Evolutionary conservation across 768 basidiomycete species (phyloP).

Genomic region (Kwoniella sp.): DNA sequence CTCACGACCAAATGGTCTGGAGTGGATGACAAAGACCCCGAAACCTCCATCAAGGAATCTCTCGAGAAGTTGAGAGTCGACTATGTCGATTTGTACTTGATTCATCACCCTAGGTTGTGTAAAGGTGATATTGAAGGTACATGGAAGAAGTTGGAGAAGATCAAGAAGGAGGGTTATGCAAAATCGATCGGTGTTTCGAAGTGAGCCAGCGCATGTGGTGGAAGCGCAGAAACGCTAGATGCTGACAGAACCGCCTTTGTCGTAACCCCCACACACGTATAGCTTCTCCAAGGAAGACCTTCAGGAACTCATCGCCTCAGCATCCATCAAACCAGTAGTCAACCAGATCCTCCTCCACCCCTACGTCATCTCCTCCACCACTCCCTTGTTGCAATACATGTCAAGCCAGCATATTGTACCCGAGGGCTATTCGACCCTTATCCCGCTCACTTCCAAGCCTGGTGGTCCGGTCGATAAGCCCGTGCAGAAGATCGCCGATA

Average conservation of each 20-base stretch:
- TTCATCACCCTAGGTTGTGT: conserved; percentile 39
- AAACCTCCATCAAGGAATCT: conserved; percentile 65
- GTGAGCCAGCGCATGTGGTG: conserved; percentile 58
- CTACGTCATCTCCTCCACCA: conserved; percentile 33
- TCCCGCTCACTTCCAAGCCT: conserved; percentile 36
- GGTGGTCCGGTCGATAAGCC: conserved; percentile 32
- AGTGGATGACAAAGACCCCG: conserved; percentile 28
- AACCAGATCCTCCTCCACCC: conserved; percentile 49
- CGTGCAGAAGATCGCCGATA: conserved; percentile 28
- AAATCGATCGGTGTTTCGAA: conserved; percentile 49
- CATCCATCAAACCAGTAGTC: conserved; percentile 41
- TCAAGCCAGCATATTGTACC: conserved; percentile 37
- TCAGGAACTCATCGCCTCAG: conserved; percentile 32
- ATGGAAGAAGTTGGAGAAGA: conserved; percentile 43
- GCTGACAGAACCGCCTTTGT: too few relatives aligned
- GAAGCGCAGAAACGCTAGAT: background rate
- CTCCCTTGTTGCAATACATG: conserved; percentile 34
- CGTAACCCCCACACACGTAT: too few relatives aligned
- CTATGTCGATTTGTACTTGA: conserved; percentile 47
- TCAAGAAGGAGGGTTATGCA: conserved; percentile 39
- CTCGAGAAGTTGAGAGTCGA: conserved; percentile 55
- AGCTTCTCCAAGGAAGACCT: conserved; percentile 42
- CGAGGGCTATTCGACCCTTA: conserved; percentile 44
- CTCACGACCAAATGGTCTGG: conserved; percentile 51
- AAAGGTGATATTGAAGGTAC: conserved; percentile 41